Evolutionary conservation across 305 asterid species (phyloP).

Genomic region (Rubia peregrina): DNA sequence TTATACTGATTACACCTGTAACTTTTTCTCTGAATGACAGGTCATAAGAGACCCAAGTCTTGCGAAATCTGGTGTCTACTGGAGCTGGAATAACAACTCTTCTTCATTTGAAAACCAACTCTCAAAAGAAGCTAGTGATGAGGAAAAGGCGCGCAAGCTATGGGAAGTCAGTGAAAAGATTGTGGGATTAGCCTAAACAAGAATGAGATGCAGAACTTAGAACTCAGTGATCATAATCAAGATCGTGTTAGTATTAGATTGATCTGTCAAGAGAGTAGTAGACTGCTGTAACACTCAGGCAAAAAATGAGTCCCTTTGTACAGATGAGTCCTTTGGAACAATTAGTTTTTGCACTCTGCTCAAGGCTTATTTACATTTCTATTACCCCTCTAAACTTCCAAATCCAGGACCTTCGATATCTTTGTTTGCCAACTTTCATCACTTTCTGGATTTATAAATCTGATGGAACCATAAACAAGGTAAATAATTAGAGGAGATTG

Average conservation of each 20-base stretch:
- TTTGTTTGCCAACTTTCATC: not conserved
- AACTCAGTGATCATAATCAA: not conserved
- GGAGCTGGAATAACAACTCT: slow-evolving; percentile 92
- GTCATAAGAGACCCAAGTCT: slow-evolving; percentile 84
- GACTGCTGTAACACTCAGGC: not conserved
- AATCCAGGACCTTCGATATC: not conserved
- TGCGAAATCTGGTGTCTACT: slow-evolving; percentile 85
- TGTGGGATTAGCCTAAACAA: slow-evolving; percentile 66
- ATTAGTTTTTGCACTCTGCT: not conserved
- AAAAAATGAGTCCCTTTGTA: slow-evolving; percentile 2
- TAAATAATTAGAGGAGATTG: too few species aligned
- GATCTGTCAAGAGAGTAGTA: not conserved
- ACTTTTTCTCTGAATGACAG: slow-evolving; percentile 23
- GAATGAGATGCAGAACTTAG: not conserved
- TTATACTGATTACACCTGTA: not conserved
- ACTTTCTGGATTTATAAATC: not conserved
- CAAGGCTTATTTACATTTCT: not conserved
- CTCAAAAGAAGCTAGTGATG: slow-evolving; percentile 84
- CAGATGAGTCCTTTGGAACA: not conserved
- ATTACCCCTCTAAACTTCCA: not conserved
- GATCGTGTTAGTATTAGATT: slow-evolving; percentile 4
- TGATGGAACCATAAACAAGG: too few species aligned
- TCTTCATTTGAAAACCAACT: slow-evolving; percentile 84
- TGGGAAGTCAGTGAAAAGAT: slow-evolving; percentile 96
- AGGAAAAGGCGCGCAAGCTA: slow-evolving; percentile 73